Evolutionary conservation across 163 green algal species (phyloP), one percentile per base, ranked within the genome.

Genomic region (Coccomyxa subellipsoidea): DNA sequence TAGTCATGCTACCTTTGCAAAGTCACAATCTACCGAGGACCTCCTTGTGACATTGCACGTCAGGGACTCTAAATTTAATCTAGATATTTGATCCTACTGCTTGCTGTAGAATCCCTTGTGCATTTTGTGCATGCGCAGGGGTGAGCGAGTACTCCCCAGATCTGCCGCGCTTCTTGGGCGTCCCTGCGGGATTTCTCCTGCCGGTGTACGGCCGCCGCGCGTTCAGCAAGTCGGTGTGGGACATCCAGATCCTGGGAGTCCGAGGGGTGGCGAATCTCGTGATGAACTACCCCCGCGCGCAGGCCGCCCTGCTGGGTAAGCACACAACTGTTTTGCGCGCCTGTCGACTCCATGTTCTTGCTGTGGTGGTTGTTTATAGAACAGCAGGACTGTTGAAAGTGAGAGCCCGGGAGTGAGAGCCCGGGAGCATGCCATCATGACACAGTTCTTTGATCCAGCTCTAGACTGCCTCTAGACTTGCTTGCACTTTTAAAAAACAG

Each of bases 201-300:
- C 66, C 66, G 2, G 8, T 73, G 29, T 73, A 73, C 66, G 27
- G 29, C 29, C 66, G n/a, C 29, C 66, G 66, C 29, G 21, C 27
- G 27, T 73, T 73, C 66, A 73, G 66, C 66, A 73, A 73, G 66
- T 36, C 29, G 1, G 66, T 73, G 66, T 73, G 66, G 66, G 66
- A 73, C 66, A 73, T 73, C 2, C 1, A 34, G 29, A 34, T 73
- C 29, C 10, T 18, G 66, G 66, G 66, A 32, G 66, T 73, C 66
- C 31, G 27, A 23, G 66, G 66, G 21, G 66, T 73, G 1, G 66
- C n/a, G 0, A 73, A 73, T 6, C 66, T 73, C 10, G 66, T 73
- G 29, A 32, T 73, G 66, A 73, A 36, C 66, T 73, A 36, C 32
- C 29, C 66, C 27, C 10, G 32, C 27, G 29, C 18, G 27, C 66